phyloP scores from a whole-genome alignment of 1,139 yeast species.

The Yamadazyma triangularis region DNA sequence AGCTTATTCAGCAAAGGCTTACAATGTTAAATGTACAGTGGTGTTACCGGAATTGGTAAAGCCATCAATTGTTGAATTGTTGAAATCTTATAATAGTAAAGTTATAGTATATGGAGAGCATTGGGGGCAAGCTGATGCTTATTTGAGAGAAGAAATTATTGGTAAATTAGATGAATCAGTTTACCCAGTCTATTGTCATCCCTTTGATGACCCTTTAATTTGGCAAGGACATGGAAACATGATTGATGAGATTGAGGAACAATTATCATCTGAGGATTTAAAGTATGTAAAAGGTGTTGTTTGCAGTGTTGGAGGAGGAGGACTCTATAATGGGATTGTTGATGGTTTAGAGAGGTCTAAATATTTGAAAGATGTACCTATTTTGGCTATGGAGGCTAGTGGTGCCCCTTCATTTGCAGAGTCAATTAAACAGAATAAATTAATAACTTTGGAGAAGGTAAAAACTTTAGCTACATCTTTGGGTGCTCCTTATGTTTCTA shows the following conservation, averaged over 20 bases:
- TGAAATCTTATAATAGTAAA: conserved; percentile 47
- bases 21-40: conserved; percentile 54
- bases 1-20: conserved; percentile 51
- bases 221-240: conserved; percentile 69
- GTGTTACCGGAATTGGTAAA: conserved; percentile 55
- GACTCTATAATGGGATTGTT: conserved; percentile 61
- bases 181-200: conserved; percentile 60
- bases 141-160: conserved; percentile 37
- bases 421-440: conserved; percentile 43
- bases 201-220: conserved; percentile 57
- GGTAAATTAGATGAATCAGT: conserved; percentile 17
- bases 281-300: conserved; percentile 51
- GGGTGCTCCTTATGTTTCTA: conserved; percentile 55
- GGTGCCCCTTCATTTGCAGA: conserved; percentile 56
- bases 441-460: conserved; percentile 41
- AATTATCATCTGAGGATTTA: conserved; percentile 24
- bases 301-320: conserved; percentile 75
- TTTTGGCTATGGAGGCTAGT: conserved; percentile 54
- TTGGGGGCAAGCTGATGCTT: conserved; percentile 65
- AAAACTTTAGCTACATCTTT: conserved; percentile 57
- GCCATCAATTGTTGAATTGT: conserved; percentile 20
- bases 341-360: conserved; percentile 43
- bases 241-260: conserved; percentile 51
- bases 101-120: conserved; percentile 52
- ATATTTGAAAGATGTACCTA: conserved; percentile 29